Conservation (phyloP, 768 basidiomycete species). For the Russula foetens region DNA sequence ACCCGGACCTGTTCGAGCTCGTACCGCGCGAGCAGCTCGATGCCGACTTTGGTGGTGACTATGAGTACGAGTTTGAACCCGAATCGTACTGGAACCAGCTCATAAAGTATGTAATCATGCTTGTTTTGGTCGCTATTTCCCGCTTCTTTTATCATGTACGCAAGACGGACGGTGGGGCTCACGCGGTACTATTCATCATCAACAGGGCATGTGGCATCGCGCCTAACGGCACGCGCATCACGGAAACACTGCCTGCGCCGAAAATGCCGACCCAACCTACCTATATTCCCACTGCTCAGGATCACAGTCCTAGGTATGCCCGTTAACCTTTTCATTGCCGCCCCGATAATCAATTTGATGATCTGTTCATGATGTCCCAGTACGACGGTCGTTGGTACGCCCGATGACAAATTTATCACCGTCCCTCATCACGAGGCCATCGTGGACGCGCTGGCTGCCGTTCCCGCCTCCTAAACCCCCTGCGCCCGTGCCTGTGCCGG, state of each 20-base stretch:
- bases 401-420: conserved; percentile 4
- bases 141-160: neutral
- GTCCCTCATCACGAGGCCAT: neutral
- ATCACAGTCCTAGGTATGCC: conserved; percentile 6
- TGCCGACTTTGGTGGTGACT: conserved; percentile 73
- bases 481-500: neutral
- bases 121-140: neutral
- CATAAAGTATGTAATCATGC: conserved; percentile 41
- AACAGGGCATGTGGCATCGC: conserved; percentile 26
- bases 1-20: conserved; percentile 71
- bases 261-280: neutral
- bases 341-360: neutral
- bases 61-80: conserved; percentile 65
- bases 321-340: neutral
- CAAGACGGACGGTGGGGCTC: neutral
- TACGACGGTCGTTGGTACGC: conserved; percentile 8
- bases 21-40: conserved; percentile 71
- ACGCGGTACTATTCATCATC: neutral
- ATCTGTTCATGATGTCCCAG: neutral
- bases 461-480: neutral
- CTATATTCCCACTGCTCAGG: neutral
- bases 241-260: neutral
- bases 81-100: conserved; percentile 75
- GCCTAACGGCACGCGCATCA: conserved; percentile 26
- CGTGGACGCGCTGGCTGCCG: neutral